A percentile compares a stretch with the other conserved stretches of the same genome.
phyloP scores from a whole-genome alignment of 352 stramenopile genomes.

The Pythium guiyangense region DNA sequence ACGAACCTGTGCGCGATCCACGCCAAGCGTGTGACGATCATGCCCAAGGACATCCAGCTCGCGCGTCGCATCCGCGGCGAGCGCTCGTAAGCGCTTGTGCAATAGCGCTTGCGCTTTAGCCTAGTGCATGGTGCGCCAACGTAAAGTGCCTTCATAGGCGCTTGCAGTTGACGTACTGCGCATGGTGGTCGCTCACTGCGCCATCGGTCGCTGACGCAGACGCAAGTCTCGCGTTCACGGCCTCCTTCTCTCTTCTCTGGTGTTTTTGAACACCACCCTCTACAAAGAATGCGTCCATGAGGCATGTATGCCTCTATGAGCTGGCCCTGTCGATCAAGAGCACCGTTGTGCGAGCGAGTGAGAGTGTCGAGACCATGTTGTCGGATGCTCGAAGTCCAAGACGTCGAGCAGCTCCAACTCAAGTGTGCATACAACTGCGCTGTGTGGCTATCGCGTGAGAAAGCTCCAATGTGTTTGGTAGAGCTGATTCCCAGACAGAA shows the following conservation, averaged over 20 bases:
- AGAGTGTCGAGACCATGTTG: no score
- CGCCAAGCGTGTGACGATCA: conserved; percentile 95
- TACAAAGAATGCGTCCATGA: conserved; percentile 9
- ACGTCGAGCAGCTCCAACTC: no score
- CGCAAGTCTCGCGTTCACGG: conserved; percentile 9
- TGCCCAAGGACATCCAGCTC: conserved; percentile 96
- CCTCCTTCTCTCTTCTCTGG: conserved; percentile 20
- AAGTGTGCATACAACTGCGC: no score
- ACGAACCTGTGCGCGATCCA: conserved; percentile 96
- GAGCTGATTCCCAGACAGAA: no score
- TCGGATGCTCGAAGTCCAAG: no score
- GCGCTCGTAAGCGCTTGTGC: conserved; percentile 81
- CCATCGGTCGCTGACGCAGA: not conserved
- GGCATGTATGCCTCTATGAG: not conserved
- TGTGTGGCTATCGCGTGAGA: no score
- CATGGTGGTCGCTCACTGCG: conserved; percentile 59
- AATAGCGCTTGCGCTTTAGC: no score
- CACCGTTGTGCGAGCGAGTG: not conserved
- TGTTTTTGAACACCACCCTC: conserved; percentile 87
- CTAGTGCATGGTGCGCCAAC: no score
- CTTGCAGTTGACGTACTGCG: no score
- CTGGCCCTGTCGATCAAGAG: not conserved
- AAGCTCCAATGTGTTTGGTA: no score
- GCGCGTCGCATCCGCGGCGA: conserved; percentile 91
- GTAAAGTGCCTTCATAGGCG: no score